These are phyloP conservation scores for Solanum megistacrolobum DNA, from an alignment of 257 asterid species.

Conservation along the genomic window DNA sequence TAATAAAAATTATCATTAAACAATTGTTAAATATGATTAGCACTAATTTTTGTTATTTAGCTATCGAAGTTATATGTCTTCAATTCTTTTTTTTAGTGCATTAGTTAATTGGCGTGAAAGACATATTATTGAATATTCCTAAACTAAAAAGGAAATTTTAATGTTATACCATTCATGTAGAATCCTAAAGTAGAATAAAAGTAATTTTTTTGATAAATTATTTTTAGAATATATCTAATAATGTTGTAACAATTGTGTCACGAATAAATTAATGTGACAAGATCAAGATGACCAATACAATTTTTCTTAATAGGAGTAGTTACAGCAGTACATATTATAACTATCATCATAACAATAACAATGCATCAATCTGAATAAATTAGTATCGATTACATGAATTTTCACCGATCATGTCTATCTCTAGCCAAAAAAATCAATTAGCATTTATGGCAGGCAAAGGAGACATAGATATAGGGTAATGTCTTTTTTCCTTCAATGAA, in stretches of 20 bases:
- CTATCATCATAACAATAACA: background rate
- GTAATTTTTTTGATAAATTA: background rate
- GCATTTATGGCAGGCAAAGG: background rate
- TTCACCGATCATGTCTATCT: background rate
- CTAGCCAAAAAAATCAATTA: background rate
- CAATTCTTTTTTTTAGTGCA: too few species aligned
- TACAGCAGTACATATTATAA: background rate
- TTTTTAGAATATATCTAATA: background rate
- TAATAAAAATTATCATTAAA: too few species aligned
- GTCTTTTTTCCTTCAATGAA: background rate
- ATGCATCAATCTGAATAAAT: background rate
- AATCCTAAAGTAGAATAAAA: background rate
- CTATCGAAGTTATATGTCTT: too few species aligned
- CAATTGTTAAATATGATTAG: too few species aligned
- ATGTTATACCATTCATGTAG: background rate
- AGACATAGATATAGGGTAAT: background rate
- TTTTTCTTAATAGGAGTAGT: background rate
- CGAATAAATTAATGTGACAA: background rate
- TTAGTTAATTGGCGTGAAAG: background rate
- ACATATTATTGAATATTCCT: background rate
- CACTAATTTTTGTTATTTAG: background rate
- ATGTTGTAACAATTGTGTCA: too few species aligned
- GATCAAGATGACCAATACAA: background rate
- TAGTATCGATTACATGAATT: background rate
- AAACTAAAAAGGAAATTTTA: background rate